A percentile compares a stretch with the other conserved stretches of the same genome.
phyloP scores from a whole-genome alignment of 1,139 yeast species.

The Debaryomyces psychrophilus region DNA sequence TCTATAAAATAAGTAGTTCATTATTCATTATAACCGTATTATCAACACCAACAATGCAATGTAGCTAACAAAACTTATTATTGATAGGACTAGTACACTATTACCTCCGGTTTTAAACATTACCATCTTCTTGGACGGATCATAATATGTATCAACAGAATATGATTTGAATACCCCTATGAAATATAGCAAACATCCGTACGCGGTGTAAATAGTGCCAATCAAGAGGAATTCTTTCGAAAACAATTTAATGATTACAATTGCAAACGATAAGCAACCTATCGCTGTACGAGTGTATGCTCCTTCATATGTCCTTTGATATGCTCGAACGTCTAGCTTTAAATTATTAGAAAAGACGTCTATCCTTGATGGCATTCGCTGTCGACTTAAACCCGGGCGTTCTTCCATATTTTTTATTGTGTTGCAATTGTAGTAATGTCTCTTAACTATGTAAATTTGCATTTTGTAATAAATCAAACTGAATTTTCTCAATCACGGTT shows the following conservation, averaged over 20 bases:
- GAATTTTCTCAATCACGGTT: slow-evolving; percentile 7
- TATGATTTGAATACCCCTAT: slow-evolving; percentile 51
- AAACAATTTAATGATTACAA: slow-evolving; percentile 55
- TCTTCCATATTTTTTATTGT: slow-evolving; percentile 5
- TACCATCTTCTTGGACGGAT: slow-evolving; percentile 41
- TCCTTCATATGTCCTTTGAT: slow-evolving; percentile 64
- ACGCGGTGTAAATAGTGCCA: slow-evolving; percentile 55
- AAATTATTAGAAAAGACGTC: slow-evolving; percentile 39
- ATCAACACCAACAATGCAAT: slow-evolving; percentile 46
- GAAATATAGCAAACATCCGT: slow-evolving; percentile 52
- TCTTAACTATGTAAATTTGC: neutral
- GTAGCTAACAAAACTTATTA: slow-evolving; percentile 51
- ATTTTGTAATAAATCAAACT: neutral
- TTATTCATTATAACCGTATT: slow-evolving; percentile 31
- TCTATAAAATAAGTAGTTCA: neutral
- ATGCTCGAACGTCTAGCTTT: slow-evolving; percentile 58
- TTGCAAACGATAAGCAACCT: slow-evolving; percentile 48
- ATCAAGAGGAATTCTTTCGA: slow-evolving; percentile 55
- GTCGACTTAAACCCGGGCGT: slow-evolving; percentile 1
- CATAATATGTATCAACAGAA: slow-evolving; percentile 50
- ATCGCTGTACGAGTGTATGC: slow-evolving; percentile 60
- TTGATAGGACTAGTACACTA: slow-evolving; percentile 45
- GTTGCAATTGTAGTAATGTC: neutral
- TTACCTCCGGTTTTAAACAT: slow-evolving; percentile 56
- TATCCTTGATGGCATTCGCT: slow-evolving; percentile 37